Percentiles rank a stretch among this genome's conserved stretches.
phyloP scores from a whole-genome alignment of 768 basidiomycete species.

The Podaxis pistillaris region DNA sequence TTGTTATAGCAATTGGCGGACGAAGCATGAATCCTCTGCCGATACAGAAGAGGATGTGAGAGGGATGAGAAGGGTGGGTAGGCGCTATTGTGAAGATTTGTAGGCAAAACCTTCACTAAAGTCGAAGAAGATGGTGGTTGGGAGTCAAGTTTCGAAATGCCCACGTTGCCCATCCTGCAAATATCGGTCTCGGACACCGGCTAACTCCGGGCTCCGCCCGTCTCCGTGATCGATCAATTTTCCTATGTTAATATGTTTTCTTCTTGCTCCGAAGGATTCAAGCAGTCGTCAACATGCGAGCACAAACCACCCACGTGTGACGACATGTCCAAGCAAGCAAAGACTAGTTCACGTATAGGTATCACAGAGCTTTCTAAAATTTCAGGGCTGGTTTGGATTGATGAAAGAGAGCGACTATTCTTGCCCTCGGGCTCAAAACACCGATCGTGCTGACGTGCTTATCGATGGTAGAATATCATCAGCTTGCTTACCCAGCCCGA shows the following conservation, averaged over 20 bases:
- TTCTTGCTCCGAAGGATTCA: not conserved
- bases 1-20: constrained; percentile 74
- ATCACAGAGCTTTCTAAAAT: not conserved
- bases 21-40: constrained; percentile 93
- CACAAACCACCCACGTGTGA: not conserved
- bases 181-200: constrained; percentile 12
- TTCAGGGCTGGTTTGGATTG: not conserved
- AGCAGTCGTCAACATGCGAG: not conserved
- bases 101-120: constrained; percentile 24
- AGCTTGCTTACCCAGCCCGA: not conserved
- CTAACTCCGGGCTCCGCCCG: not conserved
- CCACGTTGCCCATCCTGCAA: constrained; percentile 13
- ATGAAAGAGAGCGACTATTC: not conserved
- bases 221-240: not conserved
- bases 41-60: constrained; percentile 56
- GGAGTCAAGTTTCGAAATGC: constrained; percentile 10
- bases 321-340: not conserved
- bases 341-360: not conserved
- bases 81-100: constrained; percentile 63
- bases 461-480: not conserved
- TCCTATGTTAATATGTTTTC: not conserved
- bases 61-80: constrained; percentile 41
- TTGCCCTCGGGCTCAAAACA: not conserved
- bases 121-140: constrained; percentile 14
- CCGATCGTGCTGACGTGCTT: not conserved